These are phyloP conservation scores for Colletotrichum cordylinicola DNA, from an alignment of 2,329 filamentous ascomycete species.

Conservation along the genomic window DNA sequence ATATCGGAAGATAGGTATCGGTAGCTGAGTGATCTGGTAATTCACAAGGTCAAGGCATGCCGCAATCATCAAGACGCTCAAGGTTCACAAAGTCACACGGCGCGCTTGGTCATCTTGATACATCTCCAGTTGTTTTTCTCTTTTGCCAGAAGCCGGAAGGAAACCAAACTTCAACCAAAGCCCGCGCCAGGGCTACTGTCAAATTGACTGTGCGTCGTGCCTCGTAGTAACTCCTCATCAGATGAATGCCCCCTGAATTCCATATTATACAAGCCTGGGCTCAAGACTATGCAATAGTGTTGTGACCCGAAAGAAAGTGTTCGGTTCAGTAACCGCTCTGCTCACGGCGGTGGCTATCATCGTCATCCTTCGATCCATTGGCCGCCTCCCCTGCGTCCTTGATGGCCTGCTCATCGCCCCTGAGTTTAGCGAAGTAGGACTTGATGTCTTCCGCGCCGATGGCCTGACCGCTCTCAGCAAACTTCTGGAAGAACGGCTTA, in stretches of 20 bases:
- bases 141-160: not conserved
- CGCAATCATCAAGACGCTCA: not conserved
- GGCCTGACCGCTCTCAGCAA: slow-evolving; percentile 86
- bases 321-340: slow-evolving; percentile 56
- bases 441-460: slow-evolving; percentile 97
- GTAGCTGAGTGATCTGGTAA: not conserved
- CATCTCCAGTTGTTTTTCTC: not conserved
- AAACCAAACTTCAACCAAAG: not conserved
- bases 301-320: not conserved
- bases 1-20: not conserved
- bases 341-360: slow-evolving; percentile 49
- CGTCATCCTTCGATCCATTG: slow-evolving; percentile 36
- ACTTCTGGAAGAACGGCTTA: slow-evolving; percentile 93
- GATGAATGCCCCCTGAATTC: not conserved
- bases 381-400: slow-evolving; percentile 64
- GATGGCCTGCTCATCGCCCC: slow-evolving; percentile 83
- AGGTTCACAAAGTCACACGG: not conserved
- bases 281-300: not conserved
- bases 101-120: not conserved
- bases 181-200: not conserved
- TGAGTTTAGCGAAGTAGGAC: slow-evolving; percentile 90
- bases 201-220: not conserved
- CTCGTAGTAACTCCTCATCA: not conserved
- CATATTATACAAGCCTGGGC: not conserved
- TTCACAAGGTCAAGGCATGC: not conserved